Base-by-base conservation (phyloP, 441 rosid species). In the Raphanus hybrid region DNA sequence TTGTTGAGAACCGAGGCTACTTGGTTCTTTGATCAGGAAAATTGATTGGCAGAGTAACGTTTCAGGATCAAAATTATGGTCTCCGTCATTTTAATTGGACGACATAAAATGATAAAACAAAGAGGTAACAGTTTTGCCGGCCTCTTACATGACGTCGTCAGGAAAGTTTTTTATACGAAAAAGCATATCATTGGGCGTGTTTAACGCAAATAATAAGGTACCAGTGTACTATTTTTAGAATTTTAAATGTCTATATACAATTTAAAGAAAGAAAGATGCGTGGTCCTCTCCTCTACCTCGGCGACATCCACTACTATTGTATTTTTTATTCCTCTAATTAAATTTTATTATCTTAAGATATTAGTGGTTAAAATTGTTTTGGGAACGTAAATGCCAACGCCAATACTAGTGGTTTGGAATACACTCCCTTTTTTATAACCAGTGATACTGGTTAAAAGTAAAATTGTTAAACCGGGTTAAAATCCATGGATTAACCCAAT, bases 221-320 rank as follows among this genome's bases (percentile, higher is more conserved):
- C 50, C 8, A 39, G 41, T 7, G 43, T 50, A 14, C 68, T 16
- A 18, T 71, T 64, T 57, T 18, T 43, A 57, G 20, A 10, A 37
- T 55, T 41, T 34, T 12, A 27, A 62, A 48, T 55, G 61, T 45
- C 5, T 16, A 54, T 45, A 43, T 45, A 60, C 10, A 15, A 12
- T 41, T 48, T 48, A 48, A 48, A 48, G 7, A 48, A n/a, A 32
- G 10, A 15, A 39, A 18, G 67, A 16, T 70, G 67, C 71, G 76
- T 77, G 71, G 80, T 77, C 80, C 60, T 70, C 71, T 12, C 66
- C 58, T 69, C 69, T 11, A 52, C 45, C 65, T 76, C n/a, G 15
- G 23, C 70, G 58, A 39, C 67, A 57, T 70, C 75, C 43, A 55
- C 67, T 10, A 57, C 14, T 27, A 71, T 35, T 23, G 20, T 61